These are phyloP conservation scores for Rhodofomes roseus DNA, from an alignment of 1,284 basidiomycete species.

Conservation along the genomic window DNA sequence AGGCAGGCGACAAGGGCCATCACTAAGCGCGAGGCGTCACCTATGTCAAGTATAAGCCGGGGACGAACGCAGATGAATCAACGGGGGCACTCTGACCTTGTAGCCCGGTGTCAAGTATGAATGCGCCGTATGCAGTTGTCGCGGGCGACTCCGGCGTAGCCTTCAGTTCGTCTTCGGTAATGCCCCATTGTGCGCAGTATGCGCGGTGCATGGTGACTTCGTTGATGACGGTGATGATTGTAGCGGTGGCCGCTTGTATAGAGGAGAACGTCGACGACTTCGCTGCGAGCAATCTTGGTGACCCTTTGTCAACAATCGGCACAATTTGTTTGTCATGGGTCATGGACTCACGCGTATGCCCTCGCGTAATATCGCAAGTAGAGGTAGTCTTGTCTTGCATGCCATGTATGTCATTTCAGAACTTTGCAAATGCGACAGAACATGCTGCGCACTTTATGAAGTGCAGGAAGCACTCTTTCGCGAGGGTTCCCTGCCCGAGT, in stretches of 20 bases:
- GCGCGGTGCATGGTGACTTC: slow-evolving; percentile 75
- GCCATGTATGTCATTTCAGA: slow-evolving; percentile 65
- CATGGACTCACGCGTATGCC: slow-evolving; percentile 55
- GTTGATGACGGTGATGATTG: slow-evolving; percentile 60
- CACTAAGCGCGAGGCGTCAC: slow-evolving; percentile 71
- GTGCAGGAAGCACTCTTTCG: slow-evolving; percentile 67
- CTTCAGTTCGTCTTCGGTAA: slow-evolving; percentile 58
- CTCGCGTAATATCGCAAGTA: slow-evolving; percentile 79
- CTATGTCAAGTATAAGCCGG: slow-evolving; percentile 28
- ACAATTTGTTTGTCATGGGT: not conserved
- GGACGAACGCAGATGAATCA: not conserved
- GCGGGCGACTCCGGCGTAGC: slow-evolving; percentile 61
- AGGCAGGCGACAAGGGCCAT: slow-evolving; percentile 87
- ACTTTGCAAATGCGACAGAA: slow-evolving; percentile 21
- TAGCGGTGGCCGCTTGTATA: slow-evolving; percentile 65
- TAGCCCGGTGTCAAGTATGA: slow-evolving; percentile 74
- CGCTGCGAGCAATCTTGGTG: slow-evolving; percentile 64
- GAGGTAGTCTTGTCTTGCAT: slow-evolving; percentile 70
- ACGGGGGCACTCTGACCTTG: slow-evolving; percentile 41
- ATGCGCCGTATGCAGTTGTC: slow-evolving; percentile 86
- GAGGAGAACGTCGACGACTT: slow-evolving; percentile 68
- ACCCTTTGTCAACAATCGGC: not conserved
- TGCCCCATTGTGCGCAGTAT: slow-evolving; percentile 71
- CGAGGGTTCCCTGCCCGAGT: slow-evolving; percentile 70
- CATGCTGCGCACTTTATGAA: slow-evolving; percentile 72